phyloP scores from a whole-genome alignment of 441 rosid species.

The Gossypium schwendimanii region DNA sequence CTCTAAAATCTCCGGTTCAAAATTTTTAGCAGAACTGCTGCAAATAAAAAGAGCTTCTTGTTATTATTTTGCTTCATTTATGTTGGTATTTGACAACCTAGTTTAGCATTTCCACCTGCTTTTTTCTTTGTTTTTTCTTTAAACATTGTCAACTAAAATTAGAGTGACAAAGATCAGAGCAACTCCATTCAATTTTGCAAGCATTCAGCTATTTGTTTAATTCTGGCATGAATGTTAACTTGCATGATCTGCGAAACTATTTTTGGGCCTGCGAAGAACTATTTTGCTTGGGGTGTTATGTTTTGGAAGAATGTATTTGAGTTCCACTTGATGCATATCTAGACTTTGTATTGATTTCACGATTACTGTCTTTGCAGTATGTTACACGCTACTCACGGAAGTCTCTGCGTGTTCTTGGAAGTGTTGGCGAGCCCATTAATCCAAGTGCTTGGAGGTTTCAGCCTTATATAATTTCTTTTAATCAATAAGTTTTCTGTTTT shows the following conservation, averaged over 20 bases:
- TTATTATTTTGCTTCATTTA: background rate
- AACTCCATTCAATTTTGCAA: slow-evolving; percentile 11
- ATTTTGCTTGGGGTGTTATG: background rate
- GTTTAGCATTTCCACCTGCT: background rate
- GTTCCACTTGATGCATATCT: background rate
- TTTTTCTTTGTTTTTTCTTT: background rate
- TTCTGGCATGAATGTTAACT: background rate
- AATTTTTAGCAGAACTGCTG: background rate
- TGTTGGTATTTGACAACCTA: background rate
- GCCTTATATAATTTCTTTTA: slow-evolving; percentile 17
- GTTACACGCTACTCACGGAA: slow-evolving; percentile 77
- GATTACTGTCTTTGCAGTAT: slow-evolving; percentile 43
- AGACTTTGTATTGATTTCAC: slow-evolving; percentile 13
- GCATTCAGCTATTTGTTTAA: background rate
- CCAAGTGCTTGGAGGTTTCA: slow-evolving; percentile 98
- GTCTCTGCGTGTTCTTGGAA: slow-evolving; percentile 88
- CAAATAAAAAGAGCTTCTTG: background rate
- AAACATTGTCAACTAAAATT: background rate
- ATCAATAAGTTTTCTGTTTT: background rate
- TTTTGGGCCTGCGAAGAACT: background rate
- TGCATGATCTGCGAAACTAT: slow-evolving; percentile 4
- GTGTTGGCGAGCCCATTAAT: slow-evolving; percentile 98
- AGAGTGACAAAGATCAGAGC: background rate
- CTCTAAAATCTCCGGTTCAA: slow-evolving; percentile 10
- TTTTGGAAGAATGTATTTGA: slow-evolving; percentile 1